Conservation (phyloP, 805 yeast species). For the Pichia occidentalis region DNA sequence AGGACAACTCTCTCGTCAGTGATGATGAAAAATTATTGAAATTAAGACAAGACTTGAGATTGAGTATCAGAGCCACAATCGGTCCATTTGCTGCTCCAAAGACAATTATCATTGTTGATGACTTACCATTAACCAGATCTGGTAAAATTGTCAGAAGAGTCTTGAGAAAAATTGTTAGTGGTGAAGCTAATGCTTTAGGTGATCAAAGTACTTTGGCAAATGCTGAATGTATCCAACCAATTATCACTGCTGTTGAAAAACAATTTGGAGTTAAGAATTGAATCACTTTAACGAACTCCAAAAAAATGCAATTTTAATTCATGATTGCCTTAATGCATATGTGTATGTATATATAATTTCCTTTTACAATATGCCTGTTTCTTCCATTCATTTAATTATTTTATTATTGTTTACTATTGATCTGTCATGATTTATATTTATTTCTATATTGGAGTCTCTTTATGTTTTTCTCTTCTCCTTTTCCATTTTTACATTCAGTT, state of each 20-base stretch:
- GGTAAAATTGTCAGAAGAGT: conserved; percentile 99
- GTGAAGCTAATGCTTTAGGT: conserved; percentile 90
- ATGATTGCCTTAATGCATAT: neutral
- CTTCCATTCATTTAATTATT: neutral
- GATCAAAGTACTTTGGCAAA: conserved; percentile 86
- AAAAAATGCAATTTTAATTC: neutral
- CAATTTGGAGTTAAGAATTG: conserved; percentile 34
- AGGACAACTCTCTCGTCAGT: conserved; percentile 39
- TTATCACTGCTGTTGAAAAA: conserved; percentile 60
- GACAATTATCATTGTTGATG: conserved; percentile 69
- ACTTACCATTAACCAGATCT: conserved; percentile 96
- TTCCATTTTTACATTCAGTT: too few relatives aligned
- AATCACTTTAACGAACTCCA: too few relatives aligned
- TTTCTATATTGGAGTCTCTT: too few relatives aligned
- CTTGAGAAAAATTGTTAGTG: conserved; percentile 84
- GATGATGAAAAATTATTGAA: conserved; percentile 44
- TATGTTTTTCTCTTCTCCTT: too few relatives aligned
- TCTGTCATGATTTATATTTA: too few relatives aligned
- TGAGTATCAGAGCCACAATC: conserved; percentile 86
- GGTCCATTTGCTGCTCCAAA: conserved; percentile 97
- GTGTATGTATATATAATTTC: too few relatives aligned
- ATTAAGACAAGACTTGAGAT: conserved; percentile 64
- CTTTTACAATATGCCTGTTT: neutral
- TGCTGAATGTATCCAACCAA: conserved; percentile 73
- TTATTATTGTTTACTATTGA: too few relatives aligned